Evolutionary conservation across 805 yeast species (phyloP).

Genomic region (Pichia rugopelliculosa): DNA sequence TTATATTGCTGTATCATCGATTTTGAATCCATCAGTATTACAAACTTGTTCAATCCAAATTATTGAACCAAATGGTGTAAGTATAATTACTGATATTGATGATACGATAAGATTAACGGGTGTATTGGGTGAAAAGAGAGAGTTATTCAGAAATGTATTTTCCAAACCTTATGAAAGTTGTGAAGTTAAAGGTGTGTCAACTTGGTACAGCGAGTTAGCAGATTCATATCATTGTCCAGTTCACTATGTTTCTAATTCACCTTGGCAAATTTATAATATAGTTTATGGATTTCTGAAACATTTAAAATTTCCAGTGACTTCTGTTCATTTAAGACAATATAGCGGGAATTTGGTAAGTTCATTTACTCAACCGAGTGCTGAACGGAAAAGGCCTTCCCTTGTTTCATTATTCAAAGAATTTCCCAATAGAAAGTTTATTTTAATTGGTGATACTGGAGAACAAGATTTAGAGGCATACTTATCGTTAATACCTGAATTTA

Average conservation of each 20-base stretch:
- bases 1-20: constrained; percentile 43
- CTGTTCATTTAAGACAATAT: constrained; percentile 83
- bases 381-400: constrained; percentile 65
- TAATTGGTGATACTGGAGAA: constrained; percentile 95
- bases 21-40: constrained; percentile 39
- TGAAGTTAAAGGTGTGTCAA: constrained; percentile 64
- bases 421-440: constrained; percentile 66
- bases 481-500: constrained; percentile 54
- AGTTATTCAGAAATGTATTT: constrained; percentile 71
- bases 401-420: constrained; percentile 61
- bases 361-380: constrained; percentile 79
- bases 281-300: constrained; percentile 48
- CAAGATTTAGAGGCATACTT: constrained; percentile 88
- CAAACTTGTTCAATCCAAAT: constrained; percentile 39
- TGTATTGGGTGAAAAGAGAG: constrained; percentile 79
- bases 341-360: constrained; percentile 75
- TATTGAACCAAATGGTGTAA: constrained; percentile 44
- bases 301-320: constrained; percentile 65
- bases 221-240: constrained; percentile 41
- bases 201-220: constrained; percentile 57
- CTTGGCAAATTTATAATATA: constrained; percentile 75
- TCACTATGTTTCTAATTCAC: constrained; percentile 93
- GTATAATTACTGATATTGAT: constrained; percentile 85
- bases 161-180: constrained; percentile 59
- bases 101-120: constrained; percentile 92